A percentile compares a stretch with the other conserved stretches of the same genome.
phyloP scores from a whole-genome alignment of 148 eudicot species.

The Rhododendron kiyosumense region DNA sequence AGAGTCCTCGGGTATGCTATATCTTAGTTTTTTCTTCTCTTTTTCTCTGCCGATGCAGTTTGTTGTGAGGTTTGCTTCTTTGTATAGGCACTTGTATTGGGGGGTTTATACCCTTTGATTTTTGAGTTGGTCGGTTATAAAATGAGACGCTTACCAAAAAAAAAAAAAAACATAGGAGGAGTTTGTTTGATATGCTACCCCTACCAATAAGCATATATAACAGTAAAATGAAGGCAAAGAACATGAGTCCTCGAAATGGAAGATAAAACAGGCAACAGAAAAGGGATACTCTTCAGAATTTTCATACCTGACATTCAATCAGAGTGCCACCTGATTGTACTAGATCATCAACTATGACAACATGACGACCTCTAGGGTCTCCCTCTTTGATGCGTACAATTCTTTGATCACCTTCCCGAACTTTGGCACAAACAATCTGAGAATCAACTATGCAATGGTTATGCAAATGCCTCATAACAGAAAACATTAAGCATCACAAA shows the following conservation, averaged over 20 bases:
- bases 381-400: conserved; percentile 97
- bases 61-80: no score
- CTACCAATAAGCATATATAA: neutral
- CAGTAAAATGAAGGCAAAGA: neutral
- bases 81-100: no score
- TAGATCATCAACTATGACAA: conserved; percentile 96
- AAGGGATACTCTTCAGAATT: neutral
- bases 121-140: no score
- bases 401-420: conserved; percentile 92
- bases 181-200: neutral
- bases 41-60: no score
- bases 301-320: conserved; percentile 82
- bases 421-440: conserved; percentile 91
- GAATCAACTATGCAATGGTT: conserved; percentile 6
- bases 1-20: no score
- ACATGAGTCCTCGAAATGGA: neutral
- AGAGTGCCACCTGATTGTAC: conserved; percentile 98
- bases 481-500: no score
- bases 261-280: neutral
- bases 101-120: no score
- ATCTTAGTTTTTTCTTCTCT: no score
- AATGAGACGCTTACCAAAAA: no score
- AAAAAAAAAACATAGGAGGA: neutral
- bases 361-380: conserved; percentile 93
- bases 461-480: neutral